Base-by-base conservation (phyloP, 202 grass and related monocot genomes). In the Dendrocalamus latiflorus region DNA sequence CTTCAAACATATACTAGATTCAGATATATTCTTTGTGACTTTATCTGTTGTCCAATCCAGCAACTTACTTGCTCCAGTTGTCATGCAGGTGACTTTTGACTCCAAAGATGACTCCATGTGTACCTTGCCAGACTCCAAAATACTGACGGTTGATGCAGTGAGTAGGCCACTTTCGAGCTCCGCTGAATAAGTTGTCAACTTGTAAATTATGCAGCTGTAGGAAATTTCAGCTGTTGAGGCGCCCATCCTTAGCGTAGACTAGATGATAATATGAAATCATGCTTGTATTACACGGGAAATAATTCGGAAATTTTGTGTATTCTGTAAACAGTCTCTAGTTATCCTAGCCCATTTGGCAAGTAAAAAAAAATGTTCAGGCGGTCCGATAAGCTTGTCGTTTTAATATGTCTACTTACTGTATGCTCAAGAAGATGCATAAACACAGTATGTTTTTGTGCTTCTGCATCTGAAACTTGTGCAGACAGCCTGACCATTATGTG, bases 151-250 rank as follows among this genome's bases (percentile, higher is more conserved):
- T 41, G 54, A 86, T 79, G 68, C 68, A 83, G 36, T 69, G 84
- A 26, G 43, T 67, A 34, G n/a, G 61, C 37, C 75, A 60, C 48
- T 50, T 15, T 51, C 24, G 57, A 83, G 41, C 8, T 39, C 50
- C 60, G 7, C 2, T 78, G 59, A 44, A 74, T 73, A 86, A 83
- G 44, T 62, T 64, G n/a, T n/a, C n/a, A 83, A 53, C 68, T 5
- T 90, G 84, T 90, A 90, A 50, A 86, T 90, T 64, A 75, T 69
- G 75, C 50, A 59, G 79, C 15, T 38, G 18, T 78, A 70, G 84
- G 75, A 86, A 69, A 64, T 83, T 37, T 38, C 61, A 56, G 60
- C 25, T 60, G 34, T 30, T 24, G 47, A 68, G 78, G n/a, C n/a
- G n/a, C n/a, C 5, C 15, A 55, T 75, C 61, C 36, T 57, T 83